Evolutionary conservation across 2,329 filamentous ascomycete genomes (phyloP).

Genomic region (Ceratocystis harringtonii): DNA sequence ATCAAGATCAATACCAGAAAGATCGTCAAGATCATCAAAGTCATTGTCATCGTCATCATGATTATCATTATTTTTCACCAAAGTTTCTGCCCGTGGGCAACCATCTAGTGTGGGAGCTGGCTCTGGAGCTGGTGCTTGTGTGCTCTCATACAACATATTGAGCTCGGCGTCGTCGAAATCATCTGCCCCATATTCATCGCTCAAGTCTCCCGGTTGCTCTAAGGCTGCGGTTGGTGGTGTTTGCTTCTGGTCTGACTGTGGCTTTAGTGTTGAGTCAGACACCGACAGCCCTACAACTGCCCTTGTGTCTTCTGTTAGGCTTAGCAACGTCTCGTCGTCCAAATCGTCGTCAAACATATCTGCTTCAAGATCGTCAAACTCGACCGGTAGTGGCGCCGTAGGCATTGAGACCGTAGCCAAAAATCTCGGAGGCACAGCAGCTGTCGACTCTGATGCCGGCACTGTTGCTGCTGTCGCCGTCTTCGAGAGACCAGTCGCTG

Average conservation of each 20-base stretch:
- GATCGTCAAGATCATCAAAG: conserved; percentile 13
- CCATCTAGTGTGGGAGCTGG: not conserved
- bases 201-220: conserved; percentile 9
- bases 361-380: conserved; percentile 17
- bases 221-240: not conserved
- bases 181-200: conserved; percentile 40
- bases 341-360: conserved; percentile 17
- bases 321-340: conserved; percentile 13
- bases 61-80: not conserved
- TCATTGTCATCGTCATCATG: conserved; percentile 8
- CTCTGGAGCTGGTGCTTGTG: conserved; percentile 22
- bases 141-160: conserved; percentile 23
- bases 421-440: not conserved
- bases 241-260: not conserved
- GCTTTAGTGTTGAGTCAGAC: not conserved
- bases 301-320: conserved; percentile 6
- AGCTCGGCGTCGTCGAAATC: conserved; percentile 48
- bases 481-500: not conserved
- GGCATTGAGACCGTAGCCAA: not conserved
- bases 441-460: not conserved
- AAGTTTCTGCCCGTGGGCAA: not conserved
- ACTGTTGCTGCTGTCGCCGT: not conserved
- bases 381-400: conserved; percentile 1
- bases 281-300: conserved; percentile 14
- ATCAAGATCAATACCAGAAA: conserved; percentile 15